Percentiles rank a stretch among this genome's conserved stretches.
phyloP scores from a whole-genome alignment of 148 eudicot genomes.

The Dianthus caryophyllus region DNA sequence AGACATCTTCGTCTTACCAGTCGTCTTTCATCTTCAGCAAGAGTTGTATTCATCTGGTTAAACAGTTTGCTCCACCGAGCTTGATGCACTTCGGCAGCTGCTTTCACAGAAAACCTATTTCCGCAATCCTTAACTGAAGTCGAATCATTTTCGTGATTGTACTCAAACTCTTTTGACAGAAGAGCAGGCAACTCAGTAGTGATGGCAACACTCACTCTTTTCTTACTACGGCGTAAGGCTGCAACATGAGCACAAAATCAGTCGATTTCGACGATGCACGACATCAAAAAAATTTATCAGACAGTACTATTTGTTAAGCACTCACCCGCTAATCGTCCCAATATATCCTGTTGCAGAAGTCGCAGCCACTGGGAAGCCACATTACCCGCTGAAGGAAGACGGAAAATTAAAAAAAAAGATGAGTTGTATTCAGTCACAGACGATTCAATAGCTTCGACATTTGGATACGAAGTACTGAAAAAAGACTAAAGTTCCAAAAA shows the following conservation, averaged over 20 bases:
- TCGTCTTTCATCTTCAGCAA: constrained; percentile 71
- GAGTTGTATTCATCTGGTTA: constrained; percentile 64
- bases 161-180: constrained; percentile 57
- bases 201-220: constrained; percentile 65
- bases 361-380: constrained; percentile 91
- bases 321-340: constrained; percentile 76
- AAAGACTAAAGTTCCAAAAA: too few species aligned
- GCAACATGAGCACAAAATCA: constrained; percentile 20
- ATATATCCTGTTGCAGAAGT: constrained; percentile 77
- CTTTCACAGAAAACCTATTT: constrained; percentile 15
- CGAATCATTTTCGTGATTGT: constrained; percentile 46
- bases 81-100: constrained; percentile 41
- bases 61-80: constrained; percentile 66
- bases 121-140: constrained; percentile 17
- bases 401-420: constrained; percentile 6
- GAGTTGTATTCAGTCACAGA: neutral
- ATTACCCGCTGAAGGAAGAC: constrained; percentile 64
- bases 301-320: neutral
- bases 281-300: neutral
- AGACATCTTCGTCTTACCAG: constrained; percentile 64
- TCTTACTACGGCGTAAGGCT: constrained; percentile 85
- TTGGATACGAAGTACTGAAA: too few species aligned
- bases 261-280: constrained; percentile 4
- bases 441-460: too few species aligned
- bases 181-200: constrained; percentile 69